A percentile compares a stretch with the other conserved stretches of the same genome.
Conservation (phyloP, 805 yeast species). For the Yarrowia yakushimensis region DNA sequence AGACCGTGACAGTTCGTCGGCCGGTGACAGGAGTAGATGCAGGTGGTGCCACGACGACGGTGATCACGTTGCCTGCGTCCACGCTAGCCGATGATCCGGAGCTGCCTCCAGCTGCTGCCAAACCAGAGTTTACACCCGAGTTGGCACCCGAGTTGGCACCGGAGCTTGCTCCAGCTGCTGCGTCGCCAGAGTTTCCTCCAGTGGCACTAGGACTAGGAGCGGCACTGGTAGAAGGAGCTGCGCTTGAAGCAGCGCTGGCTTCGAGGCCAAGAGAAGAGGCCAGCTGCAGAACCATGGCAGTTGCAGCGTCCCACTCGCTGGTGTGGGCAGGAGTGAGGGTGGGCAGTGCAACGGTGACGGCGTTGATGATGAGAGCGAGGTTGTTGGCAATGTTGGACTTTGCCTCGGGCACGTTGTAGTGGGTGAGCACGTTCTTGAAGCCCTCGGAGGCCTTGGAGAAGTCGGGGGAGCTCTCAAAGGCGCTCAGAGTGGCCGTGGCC, state of each 20-base stretch:
- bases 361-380: conserved; percentile 8
- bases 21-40: background rate
- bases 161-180: background rate
- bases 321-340: conserved; percentile 2
- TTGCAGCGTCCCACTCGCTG: conserved; percentile 15
- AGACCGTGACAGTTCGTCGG: background rate
- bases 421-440: conserved; percentile 7
- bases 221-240: background rate
- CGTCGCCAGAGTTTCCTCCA: too few species aligned
- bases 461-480: conserved; percentile 23
- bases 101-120: too few species aligned
- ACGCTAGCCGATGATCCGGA: background rate
- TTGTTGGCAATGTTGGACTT: conserved; percentile 7
- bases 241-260: background rate
- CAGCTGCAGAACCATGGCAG: background rate
- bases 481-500: conserved; percentile 14
- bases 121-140: too few species aligned
- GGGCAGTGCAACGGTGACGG: conserved; percentile 17
- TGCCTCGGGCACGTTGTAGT: conserved; percentile 17
- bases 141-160: background rate
- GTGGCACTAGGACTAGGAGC: background rate
- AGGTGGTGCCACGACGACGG: background rate
- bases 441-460: conserved; percentile 19
- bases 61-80: background rate
- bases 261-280: conserved; percentile 13